Conservation (phyloP, 306 rosid genomes). For the Vigna hirtella region DNA sequence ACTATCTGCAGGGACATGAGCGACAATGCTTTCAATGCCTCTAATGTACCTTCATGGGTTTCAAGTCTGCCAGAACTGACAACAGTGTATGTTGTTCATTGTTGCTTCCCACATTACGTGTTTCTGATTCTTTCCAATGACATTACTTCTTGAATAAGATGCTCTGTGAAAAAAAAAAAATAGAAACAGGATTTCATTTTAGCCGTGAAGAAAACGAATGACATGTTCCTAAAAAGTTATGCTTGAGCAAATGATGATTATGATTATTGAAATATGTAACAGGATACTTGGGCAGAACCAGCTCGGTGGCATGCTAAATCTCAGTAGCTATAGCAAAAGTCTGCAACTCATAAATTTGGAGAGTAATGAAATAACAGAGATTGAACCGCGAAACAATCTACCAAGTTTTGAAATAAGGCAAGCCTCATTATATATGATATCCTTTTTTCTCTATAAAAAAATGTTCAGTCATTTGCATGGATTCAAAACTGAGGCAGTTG, state of each 20-base stretch:
- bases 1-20: constrained; percentile 62
- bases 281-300: constrained; percentile 46
- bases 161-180: neutral
- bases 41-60: constrained; percentile 66
- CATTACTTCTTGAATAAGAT: neutral
- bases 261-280: constrained; percentile 44
- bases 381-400: neutral
- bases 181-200: neutral
- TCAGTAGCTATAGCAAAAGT: constrained; percentile 40
- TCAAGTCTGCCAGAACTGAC: constrained; percentile 48
- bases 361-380: constrained; percentile 31
- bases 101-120: constrained; percentile 22
- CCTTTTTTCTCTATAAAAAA: neutral
- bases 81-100: constrained; percentile 63
- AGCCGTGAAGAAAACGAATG: neutral
- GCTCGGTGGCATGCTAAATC: constrained; percentile 48
- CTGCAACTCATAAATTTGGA: constrained; percentile 52
- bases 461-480: neutral
- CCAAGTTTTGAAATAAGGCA: constrained; percentile 43
- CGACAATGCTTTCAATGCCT: constrained; percentile 52
- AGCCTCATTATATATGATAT: constrained; percentile 29
- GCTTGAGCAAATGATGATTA: constrained; percentile 24
- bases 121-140: neutral
- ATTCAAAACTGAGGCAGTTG: constrained; percentile 40
- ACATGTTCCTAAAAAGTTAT: too few species aligned